Conservation (phyloP, 768 basidiomycete genomes). For the Leucosporidium creatinivorum region DNA sequence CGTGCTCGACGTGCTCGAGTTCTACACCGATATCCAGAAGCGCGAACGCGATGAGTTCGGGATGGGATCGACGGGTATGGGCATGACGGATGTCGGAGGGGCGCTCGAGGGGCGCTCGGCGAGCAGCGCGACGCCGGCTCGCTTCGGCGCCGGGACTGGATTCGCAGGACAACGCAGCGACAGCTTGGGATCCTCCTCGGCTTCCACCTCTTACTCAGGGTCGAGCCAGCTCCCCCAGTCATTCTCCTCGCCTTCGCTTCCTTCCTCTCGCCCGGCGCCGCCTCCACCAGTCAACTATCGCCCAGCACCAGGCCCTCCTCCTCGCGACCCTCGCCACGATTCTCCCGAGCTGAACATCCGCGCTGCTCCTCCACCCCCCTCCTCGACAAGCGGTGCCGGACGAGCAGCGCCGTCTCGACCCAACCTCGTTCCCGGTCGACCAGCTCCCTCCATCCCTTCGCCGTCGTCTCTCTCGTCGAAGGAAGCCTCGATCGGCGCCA, state of each 20-base stretch:
- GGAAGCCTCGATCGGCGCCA: neutral
- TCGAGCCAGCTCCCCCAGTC: constrained; percentile 12
- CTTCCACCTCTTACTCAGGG: constrained; percentile 32
- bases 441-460: constrained; percentile 15
- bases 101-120: constrained; percentile 28
- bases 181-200: neutral
- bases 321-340: neutral
- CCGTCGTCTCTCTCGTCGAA: neutral
- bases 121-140: constrained; percentile 50
- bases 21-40: constrained; percentile 96
- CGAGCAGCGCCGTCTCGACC: constrained; percentile 7
- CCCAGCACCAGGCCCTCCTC: constrained; percentile 1
- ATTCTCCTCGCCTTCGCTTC: constrained; percentile 4
- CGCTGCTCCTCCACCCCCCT: neutral
- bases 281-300: neutral
- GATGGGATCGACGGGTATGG: constrained; percentile 19
- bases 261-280: neutral
- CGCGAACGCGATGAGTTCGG: constrained; percentile 69
- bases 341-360: neutral
- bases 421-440: constrained; percentile 29
- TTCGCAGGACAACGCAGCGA: constrained; percentile 55
- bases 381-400: neutral
- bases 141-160: constrained; percentile 88
- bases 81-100: constrained; percentile 26
- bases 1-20: constrained; percentile 93